Evolutionary conservation across 2,329 filamentous ascomycete species (phyloP), one percentile per base, ranked within the genome.

Genomic region (Cercospora sp.): DNA sequence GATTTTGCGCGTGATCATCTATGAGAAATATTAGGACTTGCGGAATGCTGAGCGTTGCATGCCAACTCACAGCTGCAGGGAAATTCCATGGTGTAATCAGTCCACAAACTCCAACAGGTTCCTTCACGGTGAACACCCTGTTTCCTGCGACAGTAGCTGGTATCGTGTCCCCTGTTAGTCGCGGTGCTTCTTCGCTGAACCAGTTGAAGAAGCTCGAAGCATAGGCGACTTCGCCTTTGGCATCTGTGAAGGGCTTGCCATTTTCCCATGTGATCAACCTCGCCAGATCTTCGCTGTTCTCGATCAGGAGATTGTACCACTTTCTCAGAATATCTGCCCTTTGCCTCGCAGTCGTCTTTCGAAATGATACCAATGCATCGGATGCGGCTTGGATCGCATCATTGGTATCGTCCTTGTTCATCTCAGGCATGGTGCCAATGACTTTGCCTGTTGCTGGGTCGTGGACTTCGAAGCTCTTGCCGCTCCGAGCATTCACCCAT

Each of bases 221-320:
- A 75, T 93, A 93, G 40, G 84, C 82, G 7, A 89, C 87, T 81
- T 94, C 91, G 43, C 88, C 89, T 77, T 87, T 88, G 40, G 91
- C 89, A 77, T 94, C 91, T 32, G 90, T 87, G 30, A 91, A 77
- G 1, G 93, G 91, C 83, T 97, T 97, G 71, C 93, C 93, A 73
- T 96, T 96, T 83, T 97, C 93, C 89, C 90, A 92, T 45, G 92
- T 95, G 76, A 97, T 93, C 70, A 97, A 85, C 69, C 85, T 92
- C 7, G 92, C 91, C 34, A 97, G 83, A 77, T 97, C 93, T 32
- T 94, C 91, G 58, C 87, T 84, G 74, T 96, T 93, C 69, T 90
- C 90, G 34, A 90, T 79, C 84, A 95, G 88, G 72, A 94, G 83
- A 72, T 94, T 89, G 80, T 92, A 92, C 92, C 92, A 96, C 78